phyloP scores from a whole-genome alignment of 1,284 basidiomycete genomes.

The Papiliotrema terrestris region DNA sequence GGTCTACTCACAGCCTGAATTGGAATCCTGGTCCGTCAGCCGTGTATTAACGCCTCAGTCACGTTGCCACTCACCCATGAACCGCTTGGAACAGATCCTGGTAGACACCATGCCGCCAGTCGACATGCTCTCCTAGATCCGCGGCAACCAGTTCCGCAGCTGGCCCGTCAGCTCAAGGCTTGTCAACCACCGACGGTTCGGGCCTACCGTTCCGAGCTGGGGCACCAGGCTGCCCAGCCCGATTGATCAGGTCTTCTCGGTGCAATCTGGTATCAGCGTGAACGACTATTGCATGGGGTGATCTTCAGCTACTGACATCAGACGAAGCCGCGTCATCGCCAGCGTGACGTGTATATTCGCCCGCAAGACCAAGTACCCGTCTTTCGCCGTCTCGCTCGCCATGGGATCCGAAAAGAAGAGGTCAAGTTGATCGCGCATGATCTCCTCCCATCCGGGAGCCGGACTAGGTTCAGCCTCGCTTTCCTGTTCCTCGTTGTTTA shows the following conservation, averaged over 20 bases:
- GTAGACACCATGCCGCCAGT: slow-evolving; percentile 27
- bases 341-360: slow-evolving; percentile 32
- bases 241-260: slow-evolving; percentile 22
- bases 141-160: slow-evolving; percentile 26
- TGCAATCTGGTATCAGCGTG: slow-evolving; percentile 7
- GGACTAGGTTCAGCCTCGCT: slow-evolving; percentile 6
- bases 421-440: slow-evolving; percentile 23
- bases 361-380: slow-evolving; percentile 24
- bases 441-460: slow-evolving; percentile 25
- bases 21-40: slow-evolving; percentile 8
- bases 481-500: background rate
- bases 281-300: background rate
- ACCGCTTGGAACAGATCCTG: slow-evolving; percentile 27
- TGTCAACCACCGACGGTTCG: background rate
- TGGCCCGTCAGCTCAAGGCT: background rate
- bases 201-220: slow-evolving; percentile 15
- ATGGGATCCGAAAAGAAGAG: slow-evolving; percentile 25
- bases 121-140: slow-evolving; percentile 19
- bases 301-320: slow-evolving; percentile 16
- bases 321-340: slow-evolving; percentile 21
- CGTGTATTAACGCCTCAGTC: no score
- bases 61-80: slow-evolving; percentile 21
- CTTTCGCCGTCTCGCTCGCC: slow-evolving; percentile 14
- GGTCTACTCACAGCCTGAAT: slow-evolving; percentile 23
- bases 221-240: slow-evolving; percentile 17